Percentiles rank a stretch among this genome's conserved stretches.
Evolutionary conservation across 2,329 filamentous ascomycete species (phyloP).

Genomic region (Aspergillus tanneri): DNA sequence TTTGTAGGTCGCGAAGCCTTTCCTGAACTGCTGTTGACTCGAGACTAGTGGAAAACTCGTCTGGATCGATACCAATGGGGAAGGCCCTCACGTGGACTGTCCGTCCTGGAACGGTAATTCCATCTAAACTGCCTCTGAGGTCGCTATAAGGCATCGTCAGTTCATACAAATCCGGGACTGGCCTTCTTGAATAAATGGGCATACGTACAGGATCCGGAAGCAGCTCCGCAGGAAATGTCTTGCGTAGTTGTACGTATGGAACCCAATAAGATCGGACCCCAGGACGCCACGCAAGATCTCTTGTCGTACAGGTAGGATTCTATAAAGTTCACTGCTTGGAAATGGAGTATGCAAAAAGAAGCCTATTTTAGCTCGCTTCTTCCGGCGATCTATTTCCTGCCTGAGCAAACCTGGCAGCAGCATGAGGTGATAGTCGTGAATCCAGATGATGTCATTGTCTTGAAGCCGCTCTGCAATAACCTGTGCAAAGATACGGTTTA

Average conservation of each 20-base stretch:
- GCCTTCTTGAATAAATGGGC: no score
- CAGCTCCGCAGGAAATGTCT: conserved; percentile 95
- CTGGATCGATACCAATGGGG: conserved; percentile 95
- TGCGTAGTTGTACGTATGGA: conserved; percentile 99
- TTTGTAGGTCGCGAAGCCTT: conserved; percentile 77
- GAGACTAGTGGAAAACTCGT: conserved; percentile 88
- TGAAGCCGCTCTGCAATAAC: conserved; percentile 75
- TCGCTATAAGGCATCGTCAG: conserved; percentile 14
- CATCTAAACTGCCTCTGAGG: conserved; percentile 70
- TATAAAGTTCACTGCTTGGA: conserved; percentile 88
- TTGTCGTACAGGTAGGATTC: conserved; percentile 83
- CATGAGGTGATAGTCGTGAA: conserved; percentile 96
- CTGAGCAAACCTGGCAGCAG: conserved; percentile 87
- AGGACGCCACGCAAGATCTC: conserved; percentile 77
- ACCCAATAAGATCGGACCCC: conserved; percentile 88
- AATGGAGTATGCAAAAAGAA: conserved; percentile 97
- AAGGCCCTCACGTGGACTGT: conserved; percentile 92
- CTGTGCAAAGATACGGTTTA: conserved; percentile 85
- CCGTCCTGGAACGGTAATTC: conserved; percentile 88
- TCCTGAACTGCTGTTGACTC: conserved; percentile 82
- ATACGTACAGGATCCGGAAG: conserved; percentile 81
- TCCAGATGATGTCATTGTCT: conserved; percentile 88
- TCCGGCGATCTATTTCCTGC: conserved; percentile 66
- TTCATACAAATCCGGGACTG: neutral
- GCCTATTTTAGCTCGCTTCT: conserved; percentile 83